Evolutionary conservation across 768 basidiomycete genomes (phyloP).

Genomic region (Mycena leptocephala): DNA sequence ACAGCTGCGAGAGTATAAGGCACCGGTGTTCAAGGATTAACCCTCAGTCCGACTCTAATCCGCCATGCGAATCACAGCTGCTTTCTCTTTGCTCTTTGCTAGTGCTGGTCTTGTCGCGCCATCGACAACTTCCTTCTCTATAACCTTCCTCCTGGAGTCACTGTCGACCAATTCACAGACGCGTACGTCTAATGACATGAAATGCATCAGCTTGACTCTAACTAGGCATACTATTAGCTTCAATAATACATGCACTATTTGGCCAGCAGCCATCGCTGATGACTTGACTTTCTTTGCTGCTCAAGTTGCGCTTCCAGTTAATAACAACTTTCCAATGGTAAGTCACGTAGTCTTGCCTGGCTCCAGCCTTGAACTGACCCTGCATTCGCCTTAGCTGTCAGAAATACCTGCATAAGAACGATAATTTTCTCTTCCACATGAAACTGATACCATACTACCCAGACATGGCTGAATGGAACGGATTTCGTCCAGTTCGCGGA

Average conservation of each 20-base stretch:
- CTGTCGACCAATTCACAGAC: background rate
- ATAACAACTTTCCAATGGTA: constrained; percentile 2
- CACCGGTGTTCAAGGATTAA: constrained; percentile 10
- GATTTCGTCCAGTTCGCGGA: constrained; percentile 4
- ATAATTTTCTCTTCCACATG: background rate
- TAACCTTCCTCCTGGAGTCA: constrained; percentile 19
- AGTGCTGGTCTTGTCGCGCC: constrained; percentile 19
- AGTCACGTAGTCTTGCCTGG: background rate
- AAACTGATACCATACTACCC: constrained; percentile 12
- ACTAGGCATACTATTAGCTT: constrained; percentile 10
- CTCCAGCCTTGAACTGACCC: constrained; percentile 15
- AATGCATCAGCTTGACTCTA: constrained; percentile 13
- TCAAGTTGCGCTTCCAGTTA: background rate
- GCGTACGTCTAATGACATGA: constrained; percentile 14
- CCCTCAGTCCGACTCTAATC: constrained; percentile 4
- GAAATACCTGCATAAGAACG: constrained; percentile 16
- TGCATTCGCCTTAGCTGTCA: constrained; percentile 5
- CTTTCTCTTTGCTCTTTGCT: constrained; percentile 15
- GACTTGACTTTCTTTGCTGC: constrained; percentile 6
- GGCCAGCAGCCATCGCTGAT: constrained; percentile 9
- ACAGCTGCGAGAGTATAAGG: constrained; percentile 17
- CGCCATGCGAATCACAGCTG: constrained; percentile 19
- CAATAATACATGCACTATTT: background rate
- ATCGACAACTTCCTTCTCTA: constrained; percentile 17
- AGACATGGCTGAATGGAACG: constrained; percentile 14